Conservation (phyloP, 2,329 filamentous ascomycete genomes). For the Clonostachys rosea region DNA sequence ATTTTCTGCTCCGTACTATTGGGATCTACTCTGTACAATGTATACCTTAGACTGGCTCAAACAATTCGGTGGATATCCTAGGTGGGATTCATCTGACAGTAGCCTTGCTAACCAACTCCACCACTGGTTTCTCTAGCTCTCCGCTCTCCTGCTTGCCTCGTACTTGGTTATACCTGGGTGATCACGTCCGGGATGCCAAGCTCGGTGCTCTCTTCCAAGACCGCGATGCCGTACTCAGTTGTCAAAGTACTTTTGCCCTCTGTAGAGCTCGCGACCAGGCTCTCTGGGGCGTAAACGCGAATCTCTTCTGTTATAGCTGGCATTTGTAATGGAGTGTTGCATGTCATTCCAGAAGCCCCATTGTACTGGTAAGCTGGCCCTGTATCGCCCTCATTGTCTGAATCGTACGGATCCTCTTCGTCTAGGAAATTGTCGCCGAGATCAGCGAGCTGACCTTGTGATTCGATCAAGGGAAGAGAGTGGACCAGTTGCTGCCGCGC, state of each 20-base stretch:
- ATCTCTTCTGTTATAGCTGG: not conserved
- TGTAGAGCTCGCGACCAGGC: not conserved
- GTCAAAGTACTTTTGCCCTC: not conserved
- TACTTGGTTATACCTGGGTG: constrained; percentile 15
- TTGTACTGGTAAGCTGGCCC: constrained; percentile 1
- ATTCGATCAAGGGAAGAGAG: constrained; percentile 1
- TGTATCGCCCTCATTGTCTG: not conserved
- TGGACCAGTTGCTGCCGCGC: not conserved
- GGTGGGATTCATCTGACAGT: too few relatives aligned
- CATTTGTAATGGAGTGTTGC: not conserved
- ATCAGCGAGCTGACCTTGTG: constrained; percentile 1
- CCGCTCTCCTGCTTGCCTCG: not conserved
- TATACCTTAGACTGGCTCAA: not conserved
- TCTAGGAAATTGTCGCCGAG: not conserved
- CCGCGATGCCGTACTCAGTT: constrained; percentile 40
- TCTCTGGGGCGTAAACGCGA: not conserved
- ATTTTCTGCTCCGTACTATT: too few relatives aligned
- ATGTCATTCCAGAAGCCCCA: not conserved
- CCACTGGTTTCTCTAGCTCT: not conserved
- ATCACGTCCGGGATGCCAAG: constrained; percentile 38
- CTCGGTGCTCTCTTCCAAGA: constrained; percentile 52
- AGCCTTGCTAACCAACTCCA: too few relatives aligned
- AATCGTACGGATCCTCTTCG: not conserved
- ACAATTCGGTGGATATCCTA: not conserved
- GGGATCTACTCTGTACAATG: not conserved